phyloP scores from a whole-genome alignment of 805 yeast species.

The Metschnikowia drakensbergensis region DNA sequence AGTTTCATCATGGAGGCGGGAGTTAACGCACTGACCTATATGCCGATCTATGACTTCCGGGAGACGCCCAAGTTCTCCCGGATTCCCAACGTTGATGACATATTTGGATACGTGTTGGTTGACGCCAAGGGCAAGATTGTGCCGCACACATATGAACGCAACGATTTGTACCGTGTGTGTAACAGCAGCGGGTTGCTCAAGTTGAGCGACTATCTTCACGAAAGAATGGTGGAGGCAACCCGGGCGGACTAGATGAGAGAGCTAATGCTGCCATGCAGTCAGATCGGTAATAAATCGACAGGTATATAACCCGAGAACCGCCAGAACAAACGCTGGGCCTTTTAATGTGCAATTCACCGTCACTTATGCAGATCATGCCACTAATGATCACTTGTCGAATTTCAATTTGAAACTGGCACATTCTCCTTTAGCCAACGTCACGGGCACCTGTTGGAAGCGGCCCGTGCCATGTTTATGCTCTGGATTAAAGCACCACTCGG shows the following conservation, averaged over 20 bases:
- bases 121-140: conserved; percentile 52
- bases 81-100: conserved; percentile 66
- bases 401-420: conserved; percentile 14
- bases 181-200: conserved; percentile 25
- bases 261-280: not conserved
- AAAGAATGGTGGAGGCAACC: conserved; percentile 14
- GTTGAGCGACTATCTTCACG: conserved; percentile 18
- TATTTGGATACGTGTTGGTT: conserved; percentile 66
- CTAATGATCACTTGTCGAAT: not conserved
- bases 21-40: conserved; percentile 46
- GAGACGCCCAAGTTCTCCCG: conserved; percentile 61
- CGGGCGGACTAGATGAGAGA: not conserved
- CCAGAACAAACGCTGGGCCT: too few species aligned
- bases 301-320: too few species aligned
- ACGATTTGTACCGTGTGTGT: conserved; percentile 53
- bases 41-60: conserved; percentile 73
- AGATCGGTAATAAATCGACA: not conserved
- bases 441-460: conserved; percentile 44
- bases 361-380: too few species aligned
- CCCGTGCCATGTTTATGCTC: conserved; percentile 17
- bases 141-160: conserved; percentile 51
- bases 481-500: conserved; percentile 59
- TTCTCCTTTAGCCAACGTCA: conserved; percentile 39
- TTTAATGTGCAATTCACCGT: too few species aligned
- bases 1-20: conserved; percentile 55